Base-by-base conservation (phyloP, 352 stramenopile genomes). In the Thalassiosira delicatula region DNA sequence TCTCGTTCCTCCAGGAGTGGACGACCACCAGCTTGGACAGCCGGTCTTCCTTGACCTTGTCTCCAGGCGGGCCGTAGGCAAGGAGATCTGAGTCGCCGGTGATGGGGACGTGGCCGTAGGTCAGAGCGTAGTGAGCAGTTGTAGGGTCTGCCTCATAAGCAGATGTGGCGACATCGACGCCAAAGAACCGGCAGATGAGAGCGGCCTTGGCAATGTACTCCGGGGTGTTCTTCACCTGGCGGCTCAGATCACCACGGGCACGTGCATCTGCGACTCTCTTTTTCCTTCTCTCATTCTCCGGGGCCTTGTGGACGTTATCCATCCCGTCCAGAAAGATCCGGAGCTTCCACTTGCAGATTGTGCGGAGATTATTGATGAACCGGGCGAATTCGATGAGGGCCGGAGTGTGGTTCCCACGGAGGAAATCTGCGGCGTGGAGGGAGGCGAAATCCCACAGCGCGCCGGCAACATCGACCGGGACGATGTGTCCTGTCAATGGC, bases 401-500 rank as follows among this genome's bases (percentile, higher is more conserved):
- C 11, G 72, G 72, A 21, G 46, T 14, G 23, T 68, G 29, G 27
- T 80, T 75, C 29, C 54, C 65, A 25, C 27, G 8, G 21, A 80
- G 54, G 27, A 49, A 75, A 30, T 80, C 35, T 3, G 21, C 8
- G 33, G 46, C 30, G 17, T 80, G 44, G 11, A 46, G 14, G n/a
- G 23, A 63, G 3, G 71, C 71, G 70, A 25, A 72, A 32, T 66
- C 12, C 59, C 59, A 79, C 29, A 74, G 23, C 4, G 32, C 21
- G 32, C 71, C 60, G 14, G 71, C 71, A 5, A 59, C 71, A 32
- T 79, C 46, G 30, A 79, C 25, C 25, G 63, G 42, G 46, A 68
- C 23, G 2, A 67, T 40, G 19, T 23, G 17, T 9, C 32, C 19
- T 9, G 9, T 9, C 11, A 12, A 11, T n/a, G n/a, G 5, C 0